phyloP scores from a whole-genome alignment of 2,329 filamentous ascomycete species.

The Trichoderma afroharzianum region DNA sequence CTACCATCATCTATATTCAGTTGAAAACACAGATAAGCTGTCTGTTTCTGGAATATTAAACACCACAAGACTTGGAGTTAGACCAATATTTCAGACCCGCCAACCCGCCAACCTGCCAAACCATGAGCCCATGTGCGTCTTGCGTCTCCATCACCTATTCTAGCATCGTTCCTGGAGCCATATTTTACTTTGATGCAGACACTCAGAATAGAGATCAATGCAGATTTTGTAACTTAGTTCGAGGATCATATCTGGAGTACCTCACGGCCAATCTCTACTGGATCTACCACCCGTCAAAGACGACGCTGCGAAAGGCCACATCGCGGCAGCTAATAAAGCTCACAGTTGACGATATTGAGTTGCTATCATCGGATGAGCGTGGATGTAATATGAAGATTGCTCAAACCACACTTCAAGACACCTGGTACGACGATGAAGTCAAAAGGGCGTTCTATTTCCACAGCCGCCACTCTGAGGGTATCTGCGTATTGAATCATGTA shows the following conservation, averaged over 20 bases:
- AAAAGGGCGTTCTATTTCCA: not conserved
- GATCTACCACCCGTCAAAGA: not conserved
- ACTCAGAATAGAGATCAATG: not conserved
- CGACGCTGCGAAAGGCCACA: not conserved
- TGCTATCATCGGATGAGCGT: not conserved
- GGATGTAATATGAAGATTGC: not conserved
- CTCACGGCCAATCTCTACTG: not conserved
- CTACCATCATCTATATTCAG: not conserved
- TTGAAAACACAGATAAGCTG: not conserved
- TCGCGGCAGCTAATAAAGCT: not conserved
- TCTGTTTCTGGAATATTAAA: not conserved
- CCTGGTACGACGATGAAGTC: not conserved
- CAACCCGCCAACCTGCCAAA: not conserved
- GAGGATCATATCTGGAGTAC: not conserved
- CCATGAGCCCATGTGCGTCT: not conserved
- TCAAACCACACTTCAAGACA: not conserved
- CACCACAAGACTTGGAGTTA: not conserved
- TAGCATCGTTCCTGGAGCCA: not conserved
- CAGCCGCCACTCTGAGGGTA: not conserved
- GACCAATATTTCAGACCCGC: not conserved
- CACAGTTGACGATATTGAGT: not conserved
- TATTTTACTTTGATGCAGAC: not conserved
- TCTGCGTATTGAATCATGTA: not conserved
- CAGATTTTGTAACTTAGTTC: not conserved
- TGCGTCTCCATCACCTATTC: not conserved